These are phyloP conservation scores for Leccinum subgranulosum DNA, from an alignment of 768 basidiomycete species.

Conservation along the genomic window DNA sequence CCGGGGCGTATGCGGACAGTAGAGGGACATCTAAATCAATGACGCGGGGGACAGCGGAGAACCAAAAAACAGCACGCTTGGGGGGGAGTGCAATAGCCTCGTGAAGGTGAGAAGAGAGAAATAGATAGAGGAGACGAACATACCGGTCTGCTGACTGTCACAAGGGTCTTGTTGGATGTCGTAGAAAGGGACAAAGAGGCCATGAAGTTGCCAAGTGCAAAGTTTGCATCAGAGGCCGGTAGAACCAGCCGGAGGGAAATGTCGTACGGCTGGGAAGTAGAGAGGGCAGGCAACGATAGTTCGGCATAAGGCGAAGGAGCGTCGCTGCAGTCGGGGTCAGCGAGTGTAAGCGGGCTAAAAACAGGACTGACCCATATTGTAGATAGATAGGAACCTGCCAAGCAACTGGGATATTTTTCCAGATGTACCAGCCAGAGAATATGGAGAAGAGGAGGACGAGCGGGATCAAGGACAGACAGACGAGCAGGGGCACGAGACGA, in stretches of 20 bases:
- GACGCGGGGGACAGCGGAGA: constrained; percentile 40
- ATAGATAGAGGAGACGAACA: constrained; percentile 26
- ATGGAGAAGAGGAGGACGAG: constrained; percentile 57
- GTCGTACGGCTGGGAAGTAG: constrained; percentile 68
- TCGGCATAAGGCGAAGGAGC: constrained; percentile 63
- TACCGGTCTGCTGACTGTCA: constrained; percentile 62
- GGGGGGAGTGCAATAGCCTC: constrained; percentile 60
- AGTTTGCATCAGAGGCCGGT: constrained; percentile 64
- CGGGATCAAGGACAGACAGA: constrained; percentile 62
- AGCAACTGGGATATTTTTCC: constrained; percentile 64
- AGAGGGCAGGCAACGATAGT: constrained; percentile 46
- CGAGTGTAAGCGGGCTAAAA: background rate
- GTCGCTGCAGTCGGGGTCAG: constrained; percentile 44
- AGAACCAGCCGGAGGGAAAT: constrained; percentile 64
- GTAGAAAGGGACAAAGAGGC: constrained; percentile 58
- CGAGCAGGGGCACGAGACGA: constrained; percentile 60
- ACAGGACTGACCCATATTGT: constrained; percentile 69
- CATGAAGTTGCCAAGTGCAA: constrained; percentile 86
- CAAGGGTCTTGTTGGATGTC: constrained; percentile 59
- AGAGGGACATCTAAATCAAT: constrained; percentile 54
- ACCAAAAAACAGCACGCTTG: constrained; percentile 28
- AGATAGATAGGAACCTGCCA: constrained; percentile 71
- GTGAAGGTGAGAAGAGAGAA: constrained; percentile 9
- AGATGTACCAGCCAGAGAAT: constrained; percentile 70
- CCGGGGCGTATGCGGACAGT: constrained; percentile 50